phyloP scores from a whole-genome alignment of 208 protist genomes.

The Kentomonas sorsogonicus region DNA sequence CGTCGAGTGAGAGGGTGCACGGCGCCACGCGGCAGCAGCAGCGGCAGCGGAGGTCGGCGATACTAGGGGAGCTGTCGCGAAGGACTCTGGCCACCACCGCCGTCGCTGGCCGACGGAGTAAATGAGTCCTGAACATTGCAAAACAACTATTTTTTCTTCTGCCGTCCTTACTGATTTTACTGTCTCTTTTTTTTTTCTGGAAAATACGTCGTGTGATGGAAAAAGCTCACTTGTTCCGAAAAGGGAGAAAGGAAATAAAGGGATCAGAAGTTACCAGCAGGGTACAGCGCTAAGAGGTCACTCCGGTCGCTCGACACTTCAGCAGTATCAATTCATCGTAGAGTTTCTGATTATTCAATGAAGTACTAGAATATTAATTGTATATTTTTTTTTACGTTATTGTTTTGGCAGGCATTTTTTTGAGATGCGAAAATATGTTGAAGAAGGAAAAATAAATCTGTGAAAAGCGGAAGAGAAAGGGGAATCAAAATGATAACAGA shows the following conservation, averaged over 20 bases:
- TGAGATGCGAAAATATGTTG: too few relatives aligned
- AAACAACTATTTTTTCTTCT: neutral
- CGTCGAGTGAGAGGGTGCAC: neutral
- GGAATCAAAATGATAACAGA: neutral
- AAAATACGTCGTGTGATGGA: too few relatives aligned
- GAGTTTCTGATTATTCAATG: neutral
- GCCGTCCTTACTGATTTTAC: neutral
- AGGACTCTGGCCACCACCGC: too few relatives aligned
- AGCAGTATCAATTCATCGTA: too few relatives aligned
- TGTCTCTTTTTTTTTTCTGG: slow-evolving; percentile 6
- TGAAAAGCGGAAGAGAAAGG: neutral
- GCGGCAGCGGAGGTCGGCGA: neutral
- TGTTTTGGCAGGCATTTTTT: neutral
- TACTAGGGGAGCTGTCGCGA: too few relatives aligned
- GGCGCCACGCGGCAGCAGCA: neutral
- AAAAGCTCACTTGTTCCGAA: too few relatives aligned
- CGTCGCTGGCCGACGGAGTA: too few relatives aligned
- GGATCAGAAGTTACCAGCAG: too few relatives aligned
- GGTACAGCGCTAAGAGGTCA: too few relatives aligned
- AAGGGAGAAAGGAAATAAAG: neutral
- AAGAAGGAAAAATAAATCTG: neutral
- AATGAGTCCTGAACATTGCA: too few relatives aligned
- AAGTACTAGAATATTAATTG: neutral
- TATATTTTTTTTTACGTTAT: slow-evolving; percentile 1
- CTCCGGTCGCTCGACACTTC: too few relatives aligned